Base-by-base conservation (phyloP, 306 rosid genomes). In the Rubus idaeus region DNA sequence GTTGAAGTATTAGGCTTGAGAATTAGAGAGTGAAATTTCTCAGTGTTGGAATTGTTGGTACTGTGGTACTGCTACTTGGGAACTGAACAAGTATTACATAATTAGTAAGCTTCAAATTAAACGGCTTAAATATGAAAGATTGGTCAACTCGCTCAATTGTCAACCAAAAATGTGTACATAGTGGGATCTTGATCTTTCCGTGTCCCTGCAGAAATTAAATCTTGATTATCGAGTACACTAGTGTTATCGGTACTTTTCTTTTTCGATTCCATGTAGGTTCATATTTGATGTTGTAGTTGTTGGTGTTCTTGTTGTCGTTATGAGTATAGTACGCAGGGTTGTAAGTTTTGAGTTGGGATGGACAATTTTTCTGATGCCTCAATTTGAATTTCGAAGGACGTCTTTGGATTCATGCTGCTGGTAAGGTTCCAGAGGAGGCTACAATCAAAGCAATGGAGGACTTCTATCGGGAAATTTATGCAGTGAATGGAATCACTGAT, bases 381-480 rank as follows among this genome's bases (percentile, higher is more conserved):
- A 64, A 51, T 78, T 71, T 79, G 17, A 52, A 39, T 63, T 81
- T 67, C 74, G 75, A 85, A 94, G 99, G 99, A 49, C 98, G 97
- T 72, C 85, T 95, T 55, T 92, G 98, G 99, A 92, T 95, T 89
- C 99, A 92, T 77, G 99, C 98, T 40, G 97, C 98, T 1, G 72
- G 98, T 85, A 92, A 92, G 83, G 99, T 92, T 73, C 98, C 98
- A 0, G 98, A 92, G 5, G 97, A 90, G 45, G 85, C 94, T 16
- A 95, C 99, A 10, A 89, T 95, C 83, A 88, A 88, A 80, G 98
- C 99, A 68, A 91, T 92, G 99, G 99, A 92, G 76, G 84, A 81
- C 17, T 95, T 95, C 67, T 92, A 92, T 83, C 68, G 89, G 73
- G 97, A 95, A 78, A 82, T 92, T 75, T 91, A 92, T 84, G 94